Base-by-base conservation (phyloP, 208 protist species). In the Leishmania martiniquensis region DNA sequence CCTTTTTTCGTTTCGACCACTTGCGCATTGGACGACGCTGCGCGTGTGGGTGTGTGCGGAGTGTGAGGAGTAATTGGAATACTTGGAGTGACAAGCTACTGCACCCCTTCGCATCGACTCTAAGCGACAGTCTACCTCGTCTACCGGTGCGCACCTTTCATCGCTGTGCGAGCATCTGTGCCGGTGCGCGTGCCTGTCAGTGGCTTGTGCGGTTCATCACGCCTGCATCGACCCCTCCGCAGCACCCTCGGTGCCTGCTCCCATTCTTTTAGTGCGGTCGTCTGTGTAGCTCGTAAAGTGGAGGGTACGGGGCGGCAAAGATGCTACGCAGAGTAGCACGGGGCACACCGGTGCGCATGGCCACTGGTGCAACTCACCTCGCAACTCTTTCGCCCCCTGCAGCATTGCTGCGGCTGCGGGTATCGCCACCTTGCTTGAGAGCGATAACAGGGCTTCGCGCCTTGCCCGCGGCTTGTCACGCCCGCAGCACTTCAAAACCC, bases 21-120 rank as follows among this genome's bases (percentile, higher is more conserved):
- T 25, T 7, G 32, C 20, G 15, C 32, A 65, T 65, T 25, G 29
- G 25, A 65, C 32, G 12, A 13, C 15, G 22, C 60, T 67, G 60
- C 37, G 63, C 29, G 66, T 70, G 66, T 13, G 66, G 49, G 66
- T 54, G 37, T 70, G 66, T 70, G 42, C 22, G 66, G n/a, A 54
- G 44, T 37, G n/a, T 37, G 3, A 42, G n/a, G n/a, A 65, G n/a
- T 9, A 39, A 39, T 6, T 4, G 34, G n/a, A 32, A 22, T 0
- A 13, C 1, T 10, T 4, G 4, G 15, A 25, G 20, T 13, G 1
- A 37, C 10, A 29, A 1, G 10, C 29, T 4, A 32, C 59, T 10
- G 59, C 59, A 65, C 59, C 4, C 5, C 59, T 13, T 42, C 13
- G 12, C 59, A 12, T 65, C 9, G 29, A 22, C 5, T 1, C 44